Conservation (phyloP, 148 eudicot species). For the Cornus suecica region DNA sequence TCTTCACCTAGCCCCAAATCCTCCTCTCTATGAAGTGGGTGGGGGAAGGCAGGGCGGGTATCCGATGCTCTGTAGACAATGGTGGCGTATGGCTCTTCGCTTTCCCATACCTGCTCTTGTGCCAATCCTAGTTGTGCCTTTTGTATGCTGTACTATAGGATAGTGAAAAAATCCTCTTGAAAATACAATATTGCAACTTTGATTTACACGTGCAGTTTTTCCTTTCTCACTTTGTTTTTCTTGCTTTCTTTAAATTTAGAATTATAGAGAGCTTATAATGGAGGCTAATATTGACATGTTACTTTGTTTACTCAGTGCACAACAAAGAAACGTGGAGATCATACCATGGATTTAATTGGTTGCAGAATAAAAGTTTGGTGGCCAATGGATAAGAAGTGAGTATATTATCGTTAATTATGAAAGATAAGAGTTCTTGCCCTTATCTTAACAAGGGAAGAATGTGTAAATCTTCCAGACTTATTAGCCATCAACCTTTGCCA, state of each 20-base stretch:
- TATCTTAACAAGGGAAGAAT: background rate
- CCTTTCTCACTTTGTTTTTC: background rate
- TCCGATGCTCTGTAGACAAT: background rate
- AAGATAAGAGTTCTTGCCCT: background rate
- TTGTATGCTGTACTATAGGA: background rate
- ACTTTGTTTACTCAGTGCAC: conserved; percentile 54
- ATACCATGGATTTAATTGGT: conserved; percentile 67
- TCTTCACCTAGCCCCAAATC: background rate
- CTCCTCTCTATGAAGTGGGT: background rate
- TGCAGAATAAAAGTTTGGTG: conserved; percentile 93
- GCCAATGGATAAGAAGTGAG: conserved; percentile 95
- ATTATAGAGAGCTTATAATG: background rate
- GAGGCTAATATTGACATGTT: conserved; percentile 6
- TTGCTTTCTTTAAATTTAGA: background rate
- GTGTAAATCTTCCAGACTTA: background rate
- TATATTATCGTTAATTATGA: conserved; percentile 13
- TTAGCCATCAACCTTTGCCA: background rate
- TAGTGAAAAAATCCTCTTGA: background rate
- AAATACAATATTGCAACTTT: background rate
- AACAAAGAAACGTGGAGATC: conserved; percentile 46
- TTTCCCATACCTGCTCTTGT: too few relatives aligned
- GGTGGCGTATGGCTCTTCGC: background rate
- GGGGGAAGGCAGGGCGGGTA: too few relatives aligned
- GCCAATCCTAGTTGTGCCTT: background rate
- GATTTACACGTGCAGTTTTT: background rate